Evolutionary conservation across 2,329 filamentous ascomycete species (phyloP), one percentile per base, ranked within the genome.

Genomic region (Pyrenophora teres): DNA sequence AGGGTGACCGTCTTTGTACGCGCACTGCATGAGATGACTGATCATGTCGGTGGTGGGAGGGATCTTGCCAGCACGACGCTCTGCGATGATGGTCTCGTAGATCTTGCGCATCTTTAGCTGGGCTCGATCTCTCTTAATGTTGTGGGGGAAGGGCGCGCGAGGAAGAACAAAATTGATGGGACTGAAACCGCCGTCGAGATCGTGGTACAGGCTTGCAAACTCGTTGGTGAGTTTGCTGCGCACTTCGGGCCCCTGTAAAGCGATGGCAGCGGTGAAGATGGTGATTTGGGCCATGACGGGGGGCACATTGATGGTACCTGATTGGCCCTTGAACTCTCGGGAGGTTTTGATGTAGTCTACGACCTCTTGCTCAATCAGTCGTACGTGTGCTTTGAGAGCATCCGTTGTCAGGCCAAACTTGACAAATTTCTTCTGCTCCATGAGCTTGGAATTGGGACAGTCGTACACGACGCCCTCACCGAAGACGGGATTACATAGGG

Each of bases 341-440:
- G 38, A 40, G 38, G 21, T 12, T 21, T 30, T 40, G 38, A 40
- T 40, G 38, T 40, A 40, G 38, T 38, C 10, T 12, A 38, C 35
- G 16, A 38, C 35, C 16, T 38, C 35, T 7, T 38, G 35, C 15
- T 38, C 35, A 38, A 38, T 19, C 15, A 38, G 35, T 38, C 16
- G 13, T 8, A 38, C 35, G 16, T 38, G 35, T 30, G 38, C 38
- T 10, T 83, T 83, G 76, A 90, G 86, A 15, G 86, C 85, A 52
- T 87, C 81, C 50, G 84, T 85, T 25, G 86, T 89, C 40, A 90
- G 81, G 54, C 86, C 87, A 63, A 87, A 82, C 73, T 90, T 90
- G 83, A 89, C 87, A 69, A 90, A 89, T 37, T 60, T 67, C 59
- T 67, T 68, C 56, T 68, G 64, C 42, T 68, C 64, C 56, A 68